Evolutionary conservation across 2,329 filamentous ascomycete genomes (phyloP).

Genomic region (Coniosporium tulheliwenetii): DNA sequence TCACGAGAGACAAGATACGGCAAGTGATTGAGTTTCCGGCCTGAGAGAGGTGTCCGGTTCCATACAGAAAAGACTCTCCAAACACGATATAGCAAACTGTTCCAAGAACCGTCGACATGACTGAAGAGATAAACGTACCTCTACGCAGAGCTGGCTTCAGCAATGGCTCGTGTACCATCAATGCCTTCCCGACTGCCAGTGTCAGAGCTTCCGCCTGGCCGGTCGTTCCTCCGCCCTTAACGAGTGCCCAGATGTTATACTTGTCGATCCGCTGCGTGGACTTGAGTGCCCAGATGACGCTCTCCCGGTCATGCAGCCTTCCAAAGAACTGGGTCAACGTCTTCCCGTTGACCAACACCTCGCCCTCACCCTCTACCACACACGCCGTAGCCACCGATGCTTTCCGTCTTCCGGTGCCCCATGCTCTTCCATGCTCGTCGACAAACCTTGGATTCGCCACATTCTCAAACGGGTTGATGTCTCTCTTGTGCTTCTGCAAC

Average conservation of each 20-base stretch:
- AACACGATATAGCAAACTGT: too few relatives aligned
- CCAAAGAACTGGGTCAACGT: slow-evolving; percentile 69
- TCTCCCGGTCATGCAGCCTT: slow-evolving; percentile 84
- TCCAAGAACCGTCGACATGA: too few relatives aligned
- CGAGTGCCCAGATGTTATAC: slow-evolving; percentile 87
- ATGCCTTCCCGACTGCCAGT: slow-evolving; percentile 71
- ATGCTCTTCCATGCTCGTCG: slow-evolving; percentile 62
- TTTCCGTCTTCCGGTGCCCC: slow-evolving; percentile 77
- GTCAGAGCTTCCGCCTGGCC: slow-evolving; percentile 93
- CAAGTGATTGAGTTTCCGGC: slow-evolving; percentile 2
- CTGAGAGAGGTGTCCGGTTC: not conserved
- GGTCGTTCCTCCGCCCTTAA: slow-evolving; percentile 76
- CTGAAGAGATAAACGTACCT: slow-evolving; percentile 46
- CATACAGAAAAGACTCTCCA: not conserved
- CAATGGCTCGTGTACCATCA: slow-evolving; percentile 81
- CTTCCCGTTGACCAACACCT: slow-evolving; percentile 82
- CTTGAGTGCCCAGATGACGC: slow-evolving; percentile 80
- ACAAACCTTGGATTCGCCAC: slow-evolving; percentile 46
- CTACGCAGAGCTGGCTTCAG: slow-evolving; percentile 75
- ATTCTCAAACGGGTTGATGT: slow-evolving; percentile 55
- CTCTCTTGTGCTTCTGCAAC: slow-evolving; percentile 56
- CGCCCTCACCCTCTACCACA: slow-evolving; percentile 83
- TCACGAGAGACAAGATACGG: not conserved
- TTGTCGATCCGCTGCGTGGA: slow-evolving; percentile 74
- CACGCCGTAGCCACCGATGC: slow-evolving; percentile 70